These are phyloP conservation scores for Flaveria floridana DNA, from an alignment of 140 eudicot genomes.

Conservation along the genomic window DNA sequence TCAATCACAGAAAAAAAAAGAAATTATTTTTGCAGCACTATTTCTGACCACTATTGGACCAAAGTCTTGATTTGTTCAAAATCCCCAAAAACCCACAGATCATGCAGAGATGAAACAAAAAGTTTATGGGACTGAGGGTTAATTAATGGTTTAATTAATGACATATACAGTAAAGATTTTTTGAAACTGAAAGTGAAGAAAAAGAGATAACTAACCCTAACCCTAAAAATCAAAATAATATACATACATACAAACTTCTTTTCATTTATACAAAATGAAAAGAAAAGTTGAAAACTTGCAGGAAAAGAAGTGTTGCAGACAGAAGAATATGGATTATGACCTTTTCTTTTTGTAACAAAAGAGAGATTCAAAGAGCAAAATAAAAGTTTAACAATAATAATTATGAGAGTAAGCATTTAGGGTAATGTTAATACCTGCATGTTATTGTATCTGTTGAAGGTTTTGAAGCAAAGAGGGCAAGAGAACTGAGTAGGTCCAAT, in stretches of 20 bases:
- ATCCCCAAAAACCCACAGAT: conserved; percentile 49
- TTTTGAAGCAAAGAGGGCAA: conserved; percentile 65
- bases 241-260: conserved; percentile 9
- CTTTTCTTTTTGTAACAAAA: conserved; percentile 40
- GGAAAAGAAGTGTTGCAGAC: conserved; percentile 43
- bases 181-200: conserved; percentile 27
- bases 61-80: conserved; percentile 40
- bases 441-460: conserved; percentile 74
- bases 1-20: conserved; percentile 57
- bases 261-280: conserved; percentile 14
- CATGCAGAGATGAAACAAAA: conserved; percentile 37
- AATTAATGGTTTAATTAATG: conserved; percentile 29
- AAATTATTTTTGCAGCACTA: conserved; percentile 36
- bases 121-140: conserved; percentile 17
- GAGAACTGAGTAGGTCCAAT: conserved; percentile 76
- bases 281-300: conserved; percentile 31
- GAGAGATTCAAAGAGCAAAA: conserved; percentile 37
- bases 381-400: background rate
- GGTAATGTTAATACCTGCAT: conserved; percentile 56
- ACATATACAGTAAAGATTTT: conserved; percentile 1
- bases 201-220: conserved; percentile 37
- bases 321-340: conserved; percentile 28
- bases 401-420: conserved; percentile 26
- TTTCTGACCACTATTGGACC: conserved; percentile 58
- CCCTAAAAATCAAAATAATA: conserved; percentile 22